Evolutionary conservation across 2,329 filamentous ascomycete genomes (phyloP), one percentile per base, ranked within the genome.

Genomic region (Penicillium sclerotigenum): DNA sequence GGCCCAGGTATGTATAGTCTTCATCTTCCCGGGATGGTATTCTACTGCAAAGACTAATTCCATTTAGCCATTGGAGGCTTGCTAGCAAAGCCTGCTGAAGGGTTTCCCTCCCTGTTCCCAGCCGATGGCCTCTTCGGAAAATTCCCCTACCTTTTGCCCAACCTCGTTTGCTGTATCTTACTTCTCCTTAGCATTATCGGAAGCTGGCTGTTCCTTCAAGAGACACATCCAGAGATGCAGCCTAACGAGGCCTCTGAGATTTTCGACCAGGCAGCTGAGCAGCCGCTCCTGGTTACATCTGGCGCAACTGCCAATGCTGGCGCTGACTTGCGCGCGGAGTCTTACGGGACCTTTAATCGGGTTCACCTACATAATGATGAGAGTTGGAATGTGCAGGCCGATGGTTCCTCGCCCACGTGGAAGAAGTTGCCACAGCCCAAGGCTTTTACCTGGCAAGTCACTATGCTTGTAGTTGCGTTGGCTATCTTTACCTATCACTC

Each of bases 401-500:
- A 83, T 62, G 81, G 80, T 2, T 66, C 65, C 29, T 71, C 59
- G n/a, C 45, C 71, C 68, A 56, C 64, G 69, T 24, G 77, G 71
- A 64, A 66, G 36, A 79, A 80, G 50, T 45, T 55, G 3, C 62
- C 64, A 48, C 70, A 71, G 14, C 68, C 75, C 28, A 79, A 79
- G 57, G 79, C 81, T 49, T 84, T 87, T 63, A 87, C 81, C 2
- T 80, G 77, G 73, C 83, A 83, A 38, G 86, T 96, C 58, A 78
- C 89, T 62, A 86, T 89, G 73, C 83, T 96, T 51, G 85, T 94
- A 37, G 68, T 91, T n/a, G 88, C 92, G 1, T 77, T 97, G 46
- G 90, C 88, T 42, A 90, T 97, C 60, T 96, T 96, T 76, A 94
- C 91, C 5, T 96, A 96, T 71, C 92, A 97, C 75, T 91, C 88